Conservation (phyloP, 495 filamentous ascomycete species). For the Penicillium desertorum region DNA sequence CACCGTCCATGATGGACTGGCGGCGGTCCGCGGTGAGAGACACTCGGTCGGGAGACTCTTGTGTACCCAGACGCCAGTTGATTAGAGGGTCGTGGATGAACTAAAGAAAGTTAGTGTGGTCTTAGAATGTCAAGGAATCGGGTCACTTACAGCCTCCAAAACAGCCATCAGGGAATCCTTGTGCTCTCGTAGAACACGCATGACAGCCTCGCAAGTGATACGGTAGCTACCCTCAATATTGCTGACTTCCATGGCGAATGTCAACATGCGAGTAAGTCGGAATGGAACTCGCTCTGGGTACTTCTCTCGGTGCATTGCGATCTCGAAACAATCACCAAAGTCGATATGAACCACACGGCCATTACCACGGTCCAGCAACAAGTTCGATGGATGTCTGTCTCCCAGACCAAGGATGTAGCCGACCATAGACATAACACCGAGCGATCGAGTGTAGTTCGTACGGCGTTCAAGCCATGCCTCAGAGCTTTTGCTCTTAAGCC, state of each 20-base stretch:
- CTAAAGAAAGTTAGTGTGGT: constrained; percentile 42
- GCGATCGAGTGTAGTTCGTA: constrained; percentile 95
- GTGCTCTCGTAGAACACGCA: constrained; percentile 93
- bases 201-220: constrained; percentile 96
- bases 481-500: constrained; percentile 97
- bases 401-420: constrained; percentile 97
- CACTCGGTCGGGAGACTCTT: constrained; percentile 74
- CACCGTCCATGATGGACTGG: constrained; percentile 68
- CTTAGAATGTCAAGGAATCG: constrained; percentile 4
- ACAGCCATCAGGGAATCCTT: constrained; percentile 99
- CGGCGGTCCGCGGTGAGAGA: constrained; percentile 80
- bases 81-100: constrained; percentile 98
- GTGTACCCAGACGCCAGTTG: constrained; percentile 90
- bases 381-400: constrained; percentile 93
- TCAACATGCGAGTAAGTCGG: constrained; percentile 96
- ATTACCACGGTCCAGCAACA: constrained; percentile 93
- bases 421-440: constrained; percentile 99
- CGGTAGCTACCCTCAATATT: constrained; percentile 98
- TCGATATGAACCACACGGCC: constrained; percentile 98
- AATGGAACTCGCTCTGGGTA: constrained; percentile 98
- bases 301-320: constrained; percentile 99
- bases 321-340: constrained; percentile 99
- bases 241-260: constrained; percentile 98
- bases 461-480: constrained; percentile 96
- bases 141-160: constrained; percentile 81